Evolutionary conservation across 331 rosid species (phyloP).

Genomic region (Stylosanthes scabra): DNA sequence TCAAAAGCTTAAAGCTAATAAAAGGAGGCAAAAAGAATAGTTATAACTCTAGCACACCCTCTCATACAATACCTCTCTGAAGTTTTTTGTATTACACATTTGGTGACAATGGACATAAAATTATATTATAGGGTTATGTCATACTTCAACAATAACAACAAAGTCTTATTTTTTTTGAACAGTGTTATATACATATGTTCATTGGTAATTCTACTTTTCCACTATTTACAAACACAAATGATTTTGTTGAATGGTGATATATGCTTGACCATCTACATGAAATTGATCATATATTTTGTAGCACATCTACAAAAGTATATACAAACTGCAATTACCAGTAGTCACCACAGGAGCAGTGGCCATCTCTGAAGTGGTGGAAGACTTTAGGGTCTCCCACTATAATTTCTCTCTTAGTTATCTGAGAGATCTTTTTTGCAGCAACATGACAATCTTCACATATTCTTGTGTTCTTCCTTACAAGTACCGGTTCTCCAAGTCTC

Average conservation of each 20-base stretch:
- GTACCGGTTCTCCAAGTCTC: constrained; percentile 52
- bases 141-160: no score
- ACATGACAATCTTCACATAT: constrained; percentile 62
- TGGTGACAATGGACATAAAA: no score
- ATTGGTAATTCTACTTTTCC: constrained; percentile 26
- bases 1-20: no score
- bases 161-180: no score
- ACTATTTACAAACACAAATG: constrained; percentile 1
- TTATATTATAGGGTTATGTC: not conserved
- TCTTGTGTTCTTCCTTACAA: constrained; percentile 62
- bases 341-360: constrained; percentile 63
- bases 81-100: no score
- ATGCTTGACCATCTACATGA: not conserved
- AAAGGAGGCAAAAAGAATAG: no score
- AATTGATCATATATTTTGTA: not conserved
- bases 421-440: constrained; percentile 53
- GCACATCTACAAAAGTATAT: not conserved
- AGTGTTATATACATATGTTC: not conserved
- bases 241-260: not conserved
- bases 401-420: constrained; percentile 50
- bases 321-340: constrained; percentile 52
- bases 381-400: constrained; percentile 64
- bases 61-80: no score
- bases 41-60: no score
- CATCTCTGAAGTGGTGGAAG: constrained; percentile 63